Evolutionary conservation across 257 asterid genomes (phyloP).

Genomic region (Parsonsia alboflavescens): DNA sequence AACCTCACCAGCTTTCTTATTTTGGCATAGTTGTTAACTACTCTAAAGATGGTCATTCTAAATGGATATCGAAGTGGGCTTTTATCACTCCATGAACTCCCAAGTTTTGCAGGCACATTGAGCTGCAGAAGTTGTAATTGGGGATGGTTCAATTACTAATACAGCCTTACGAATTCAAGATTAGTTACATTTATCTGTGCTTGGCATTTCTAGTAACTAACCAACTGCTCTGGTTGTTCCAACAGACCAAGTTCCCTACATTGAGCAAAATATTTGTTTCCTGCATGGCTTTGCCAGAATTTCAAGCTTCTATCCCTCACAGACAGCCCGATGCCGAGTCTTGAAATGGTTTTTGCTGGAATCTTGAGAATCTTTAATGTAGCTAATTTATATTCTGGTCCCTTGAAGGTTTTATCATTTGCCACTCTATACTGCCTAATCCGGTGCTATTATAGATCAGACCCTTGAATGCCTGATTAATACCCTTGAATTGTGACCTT

Average conservation of each 20-base stretch:
- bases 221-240: not conserved
- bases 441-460: not conserved
- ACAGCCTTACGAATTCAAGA: not conserved
- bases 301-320: conserved; percentile 56
- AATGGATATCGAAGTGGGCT: not conserved
- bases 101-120: not conserved
- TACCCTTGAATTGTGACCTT: too few species aligned
- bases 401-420: not conserved
- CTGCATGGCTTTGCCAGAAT: conserved; percentile 50
- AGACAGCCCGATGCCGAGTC: conserved; percentile 62
- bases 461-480: not conserved
- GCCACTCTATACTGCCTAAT: not conserved
- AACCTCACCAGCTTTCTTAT: not conserved
- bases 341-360: conserved; percentile 9
- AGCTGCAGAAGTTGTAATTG: not conserved
- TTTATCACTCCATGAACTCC: not conserved
- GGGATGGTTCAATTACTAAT: not conserved
- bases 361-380: not conserved
- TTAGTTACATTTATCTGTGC: not conserved
- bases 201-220: not conserved
- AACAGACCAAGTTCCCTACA: conserved; percentile 52
- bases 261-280: conserved; percentile 40
- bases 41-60: not conserved
- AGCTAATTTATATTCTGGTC: not conserved
- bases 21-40: not conserved